Base-by-base conservation (phyloP, 106 monocot species). In the Dioscorea dumetorum region DNA sequence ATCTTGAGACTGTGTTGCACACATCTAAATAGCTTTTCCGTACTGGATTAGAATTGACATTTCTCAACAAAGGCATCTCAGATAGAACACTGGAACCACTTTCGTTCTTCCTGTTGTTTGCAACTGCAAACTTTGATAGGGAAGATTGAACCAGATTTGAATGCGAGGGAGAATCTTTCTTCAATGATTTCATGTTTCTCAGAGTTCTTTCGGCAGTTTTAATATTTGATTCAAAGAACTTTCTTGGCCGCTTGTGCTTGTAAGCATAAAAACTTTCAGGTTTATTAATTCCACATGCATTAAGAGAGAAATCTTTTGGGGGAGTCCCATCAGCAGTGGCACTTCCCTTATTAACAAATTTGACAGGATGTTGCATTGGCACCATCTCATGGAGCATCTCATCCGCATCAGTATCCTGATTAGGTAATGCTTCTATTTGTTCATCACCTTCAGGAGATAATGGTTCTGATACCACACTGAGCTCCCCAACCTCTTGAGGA, bases 51-150 rank as follows among this genome's bases (percentile, higher is more conserved):
- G 77, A 56, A 52, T 34, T 33, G 19, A 57, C 73, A 76, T 81
- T 85, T 66, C 99, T 84, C 54, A 99, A 67, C 22, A 99, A n/a
- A 61, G 99, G 87, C 68, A 87, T 56, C 77, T 99, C 99, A 69
- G 93, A 87, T 54, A 93, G 71, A 20, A 81, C 50, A 73, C 50
- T 67, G 24, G 76, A 91, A 64, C 63, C 64, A 73, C 71, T 70
- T 61, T 90, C 93, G 74, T 81, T 70, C 56, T 90, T 93, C 76
- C 90, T 85, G 71, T 90, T 99, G 58, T 77, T 83, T 49, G 71
- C 62, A 64, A 77, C 63, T 33, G 84, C 54, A 77, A 87, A 93
- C n/a, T 81, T 90, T 33, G 67, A 64, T 52, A 99, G 76, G 77
- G 83, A 83, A 62, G 93, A 87, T 33, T 93, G 99, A 54, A 81